A percentile compares a stretch with the other conserved stretches of the same genome.
Evolutionary conservation across 1,284 basidiomycete species (phyloP).

Genomic region (Athelia psychrophila): DNA sequence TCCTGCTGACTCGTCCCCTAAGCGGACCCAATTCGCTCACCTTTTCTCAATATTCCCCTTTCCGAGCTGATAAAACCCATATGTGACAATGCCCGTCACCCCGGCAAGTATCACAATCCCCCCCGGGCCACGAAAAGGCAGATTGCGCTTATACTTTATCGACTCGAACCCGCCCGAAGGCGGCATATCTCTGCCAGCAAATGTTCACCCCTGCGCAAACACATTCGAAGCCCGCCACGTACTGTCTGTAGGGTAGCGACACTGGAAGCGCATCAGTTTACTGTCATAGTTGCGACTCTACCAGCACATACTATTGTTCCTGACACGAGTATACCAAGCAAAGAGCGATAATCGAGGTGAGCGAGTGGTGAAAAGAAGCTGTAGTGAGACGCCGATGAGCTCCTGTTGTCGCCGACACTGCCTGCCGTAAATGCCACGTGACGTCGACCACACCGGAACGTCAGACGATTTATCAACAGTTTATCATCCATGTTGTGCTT

Average conservation of each 20-base stretch:
- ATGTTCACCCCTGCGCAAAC: constrained; percentile 14
- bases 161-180: constrained; percentile 91
- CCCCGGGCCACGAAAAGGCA: constrained; percentile 90
- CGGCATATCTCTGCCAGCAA: constrained; percentile 83
- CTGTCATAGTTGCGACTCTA: background rate
- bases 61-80: constrained; percentile 92
- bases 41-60: constrained; percentile 90
- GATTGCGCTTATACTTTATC: constrained; percentile 94
- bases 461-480: too few relatives aligned
- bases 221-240: constrained; percentile 24
- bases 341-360: background rate
- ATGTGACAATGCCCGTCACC: constrained; percentile 82
- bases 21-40: constrained; percentile 44
- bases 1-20: constrained; percentile 49
- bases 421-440: too few relatives aligned
- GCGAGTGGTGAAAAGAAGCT: background rate
- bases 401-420: too few relatives aligned
- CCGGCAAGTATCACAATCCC: constrained; percentile 85
- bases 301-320: constrained; percentile 28
- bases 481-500: too few relatives aligned
- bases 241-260: constrained; percentile 69
- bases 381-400: background rate
- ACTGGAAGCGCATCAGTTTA: constrained; percentile 37
- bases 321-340: background rate
- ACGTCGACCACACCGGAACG: too few relatives aligned